Percentiles rank a stretch among this genome's conserved stretches.
phyloP scores from a whole-genome alignment of 805 yeast genomes.

The Candida michaelii region DNA sequence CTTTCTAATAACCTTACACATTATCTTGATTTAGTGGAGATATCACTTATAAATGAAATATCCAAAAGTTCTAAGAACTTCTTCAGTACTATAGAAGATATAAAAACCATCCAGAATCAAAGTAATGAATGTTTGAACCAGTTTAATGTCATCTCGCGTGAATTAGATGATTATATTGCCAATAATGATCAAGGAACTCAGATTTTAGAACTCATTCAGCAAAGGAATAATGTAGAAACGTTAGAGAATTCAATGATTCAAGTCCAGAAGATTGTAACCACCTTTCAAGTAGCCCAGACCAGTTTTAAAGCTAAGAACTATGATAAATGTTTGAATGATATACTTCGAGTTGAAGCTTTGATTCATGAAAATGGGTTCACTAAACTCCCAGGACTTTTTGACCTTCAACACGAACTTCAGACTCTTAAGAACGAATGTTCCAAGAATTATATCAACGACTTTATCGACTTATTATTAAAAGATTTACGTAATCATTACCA shows the following conservation, averaged over 20 bases:
- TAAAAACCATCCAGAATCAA: constrained; percentile 59
- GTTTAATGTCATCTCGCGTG: constrained; percentile 45
- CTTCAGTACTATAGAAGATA: constrained; percentile 78
- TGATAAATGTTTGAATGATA: constrained; percentile 54
- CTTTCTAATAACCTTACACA: constrained; percentile 78
- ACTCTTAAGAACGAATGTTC: constrained; percentile 66
- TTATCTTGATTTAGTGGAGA: constrained; percentile 83
- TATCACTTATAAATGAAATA: constrained; percentile 76
- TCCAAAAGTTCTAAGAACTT: constrained; percentile 82
- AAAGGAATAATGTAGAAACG: constrained; percentile 57
- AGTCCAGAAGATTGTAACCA: constrained; percentile 37
- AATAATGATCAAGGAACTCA: constrained; percentile 50
- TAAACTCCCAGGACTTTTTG: constrained; percentile 48
- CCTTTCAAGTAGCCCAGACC: constrained; percentile 34
- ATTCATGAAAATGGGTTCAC: constrained; percentile 43
- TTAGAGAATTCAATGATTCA: constrained; percentile 64
- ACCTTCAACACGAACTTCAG: constrained; percentile 52
- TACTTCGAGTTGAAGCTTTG: constrained; percentile 57
- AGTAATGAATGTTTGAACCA: constrained; percentile 51
- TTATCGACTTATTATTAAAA: constrained; percentile 52
- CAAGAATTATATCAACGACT: constrained; percentile 58
- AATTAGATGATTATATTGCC: constrained; percentile 47
- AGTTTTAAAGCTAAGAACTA: constrained; percentile 46
- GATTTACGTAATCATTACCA: constrained; percentile 65
- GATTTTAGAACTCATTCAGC: constrained; percentile 48